Percentiles rank a stretch among this genome's conserved stretches.
phyloP scores from a whole-genome alignment of 768 basidiomycete species.

The Hygrocybe punicea region DNA sequence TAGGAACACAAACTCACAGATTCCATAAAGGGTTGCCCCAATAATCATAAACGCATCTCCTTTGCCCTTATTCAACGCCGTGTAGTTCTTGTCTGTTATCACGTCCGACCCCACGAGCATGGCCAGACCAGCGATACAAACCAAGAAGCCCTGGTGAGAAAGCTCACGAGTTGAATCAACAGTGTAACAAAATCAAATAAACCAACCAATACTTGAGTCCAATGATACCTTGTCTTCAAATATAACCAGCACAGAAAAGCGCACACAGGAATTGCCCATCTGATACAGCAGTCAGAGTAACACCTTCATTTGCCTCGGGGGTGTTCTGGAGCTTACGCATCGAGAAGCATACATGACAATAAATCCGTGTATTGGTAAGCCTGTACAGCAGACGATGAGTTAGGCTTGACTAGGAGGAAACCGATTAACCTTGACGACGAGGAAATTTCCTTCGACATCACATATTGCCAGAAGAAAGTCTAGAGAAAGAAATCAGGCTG shows the following conservation, averaged over 20 bases:
- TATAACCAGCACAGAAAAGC: constrained; percentile 81
- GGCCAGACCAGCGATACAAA: constrained; percentile 74
- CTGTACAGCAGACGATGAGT: constrained; percentile 27
- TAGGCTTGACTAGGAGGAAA: not conserved
- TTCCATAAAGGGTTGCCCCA: constrained; percentile 81
- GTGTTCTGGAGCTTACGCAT: constrained; percentile 53
- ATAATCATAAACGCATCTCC: constrained; percentile 86
- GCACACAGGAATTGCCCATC: constrained; percentile 88
- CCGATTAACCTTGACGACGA: constrained; percentile 64
- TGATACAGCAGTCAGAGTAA: constrained; percentile 25
- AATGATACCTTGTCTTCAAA: constrained; percentile 75
- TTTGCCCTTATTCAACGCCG: constrained; percentile 61
- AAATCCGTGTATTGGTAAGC: constrained; percentile 86
- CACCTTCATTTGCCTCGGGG: not conserved
- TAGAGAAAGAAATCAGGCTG: constrained; percentile 23
- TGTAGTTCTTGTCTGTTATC: constrained; percentile 72
- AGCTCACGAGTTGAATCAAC: not conserved
- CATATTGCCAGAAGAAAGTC: constrained; percentile 75
- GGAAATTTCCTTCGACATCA: constrained; percentile 87
- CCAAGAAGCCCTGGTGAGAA: constrained; percentile 58
- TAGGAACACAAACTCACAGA: constrained; percentile 52
- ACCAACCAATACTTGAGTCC: constrained; percentile 75
- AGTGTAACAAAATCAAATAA: not conserved
- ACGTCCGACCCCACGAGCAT: constrained; percentile 78
- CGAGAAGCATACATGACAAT: constrained; percentile 88